phyloP scores from a whole-genome alignment of 148 eudicot genomes.

The Persicaria tinctoria region DNA sequence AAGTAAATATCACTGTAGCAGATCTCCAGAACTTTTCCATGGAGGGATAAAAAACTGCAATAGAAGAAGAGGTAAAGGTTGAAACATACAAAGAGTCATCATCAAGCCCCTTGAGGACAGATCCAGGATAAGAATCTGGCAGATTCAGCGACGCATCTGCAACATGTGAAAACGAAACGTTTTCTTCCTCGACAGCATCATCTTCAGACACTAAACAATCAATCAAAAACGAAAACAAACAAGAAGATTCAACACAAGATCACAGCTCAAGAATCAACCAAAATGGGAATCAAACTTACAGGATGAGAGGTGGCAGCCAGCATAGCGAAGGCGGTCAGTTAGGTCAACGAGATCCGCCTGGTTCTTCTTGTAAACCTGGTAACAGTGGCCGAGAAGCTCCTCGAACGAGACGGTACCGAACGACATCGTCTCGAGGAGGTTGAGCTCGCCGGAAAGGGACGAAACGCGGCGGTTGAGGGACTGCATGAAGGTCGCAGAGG shows the following conservation, averaged over 20 bases:
- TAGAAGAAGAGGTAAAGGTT: neutral
- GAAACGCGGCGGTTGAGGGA: conserved; percentile 57
- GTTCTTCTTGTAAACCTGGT: conserved; percentile 61
- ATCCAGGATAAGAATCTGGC: conserved; percentile 7
- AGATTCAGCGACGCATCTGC: conserved; percentile 1
- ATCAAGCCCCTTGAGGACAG: conserved; percentile 24
- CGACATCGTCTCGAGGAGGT: conserved; percentile 76
- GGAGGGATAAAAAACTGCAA: neutral
- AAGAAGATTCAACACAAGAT: neutral
- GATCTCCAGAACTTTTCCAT: neutral
- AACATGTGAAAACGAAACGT: conserved; percentile 25
- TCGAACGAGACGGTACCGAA: conserved; percentile 77
- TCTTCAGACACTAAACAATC: conserved; percentile 3
- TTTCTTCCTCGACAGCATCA: conserved; percentile 34
- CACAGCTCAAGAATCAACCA: neutral
- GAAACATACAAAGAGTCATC: conserved; percentile 69
- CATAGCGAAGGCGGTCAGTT: conserved; percentile 35
- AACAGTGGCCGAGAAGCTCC: conserved; percentile 87
- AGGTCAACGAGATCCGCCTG: conserved; percentile 40
- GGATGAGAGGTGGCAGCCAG: conserved; percentile 32
- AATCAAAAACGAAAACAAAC: neutral
- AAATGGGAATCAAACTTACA: neutral
- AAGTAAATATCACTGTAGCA: neutral
- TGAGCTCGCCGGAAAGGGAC: conserved; percentile 43
- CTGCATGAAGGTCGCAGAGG: conserved; percentile 72